These are phyloP conservation scores for Sarocladium strictum DNA, from an alignment of 2,329 filamentous ascomycete genomes.

Conservation along the genomic window DNA sequence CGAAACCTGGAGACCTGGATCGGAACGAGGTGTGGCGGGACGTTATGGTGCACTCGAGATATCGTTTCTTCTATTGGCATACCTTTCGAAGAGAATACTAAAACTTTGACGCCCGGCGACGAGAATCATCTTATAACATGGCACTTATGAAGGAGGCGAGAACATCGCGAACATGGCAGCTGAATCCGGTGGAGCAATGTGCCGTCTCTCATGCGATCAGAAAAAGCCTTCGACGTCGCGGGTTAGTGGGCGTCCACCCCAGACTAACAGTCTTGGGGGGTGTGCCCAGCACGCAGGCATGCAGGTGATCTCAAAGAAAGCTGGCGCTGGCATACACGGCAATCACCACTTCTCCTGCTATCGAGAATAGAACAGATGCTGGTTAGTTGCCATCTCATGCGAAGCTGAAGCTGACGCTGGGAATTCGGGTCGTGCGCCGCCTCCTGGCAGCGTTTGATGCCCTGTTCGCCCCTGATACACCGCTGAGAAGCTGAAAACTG, in stretches of 20 bases:
- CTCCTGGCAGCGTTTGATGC: neutral
- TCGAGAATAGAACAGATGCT: neutral
- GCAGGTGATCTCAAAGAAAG: constrained; percentile 7
- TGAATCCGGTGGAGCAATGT: constrained; percentile 6
- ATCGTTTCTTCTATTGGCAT: neutral
- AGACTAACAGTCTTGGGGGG: constrained; percentile 1
- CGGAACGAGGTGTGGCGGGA: neutral
- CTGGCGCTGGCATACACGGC: constrained; percentile 4
- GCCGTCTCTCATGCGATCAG: constrained; percentile 1
- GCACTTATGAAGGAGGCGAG: neutral
- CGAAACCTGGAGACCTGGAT: neutral
- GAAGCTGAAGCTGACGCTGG: neutral
- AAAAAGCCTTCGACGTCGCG: constrained; percentile 5
- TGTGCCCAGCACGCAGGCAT: constrained; percentile 6
- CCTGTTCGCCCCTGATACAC: neutral
- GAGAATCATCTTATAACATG: neutral
- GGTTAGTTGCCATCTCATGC: neutral
- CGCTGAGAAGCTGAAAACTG: neutral
- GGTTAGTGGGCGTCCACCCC: constrained; percentile 3
- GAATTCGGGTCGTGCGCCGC: neutral
- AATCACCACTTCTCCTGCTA: neutral
- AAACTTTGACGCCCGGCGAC: neutral
- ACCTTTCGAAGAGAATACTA: neutral
- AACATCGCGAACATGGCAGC: constrained; percentile 7
- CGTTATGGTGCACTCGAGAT: neutral